Percentiles rank a stretch among this genome's conserved stretches.
Conservation (phyloP, 139 green algal genomes). For the Asterochloris erici region DNA sequence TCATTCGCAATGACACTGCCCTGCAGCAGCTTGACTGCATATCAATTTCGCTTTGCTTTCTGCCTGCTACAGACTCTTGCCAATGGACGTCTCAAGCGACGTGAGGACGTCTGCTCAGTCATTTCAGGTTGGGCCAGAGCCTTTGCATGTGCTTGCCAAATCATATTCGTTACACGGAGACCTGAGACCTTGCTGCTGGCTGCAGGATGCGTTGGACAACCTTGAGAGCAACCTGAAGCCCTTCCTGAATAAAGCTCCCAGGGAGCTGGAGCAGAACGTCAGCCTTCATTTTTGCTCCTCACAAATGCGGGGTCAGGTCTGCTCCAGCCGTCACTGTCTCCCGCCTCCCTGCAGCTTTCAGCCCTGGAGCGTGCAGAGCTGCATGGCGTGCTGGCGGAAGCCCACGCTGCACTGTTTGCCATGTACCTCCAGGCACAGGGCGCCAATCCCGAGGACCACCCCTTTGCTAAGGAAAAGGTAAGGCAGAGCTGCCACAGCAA, state of each 20-base stretch:
- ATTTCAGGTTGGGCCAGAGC: no score
- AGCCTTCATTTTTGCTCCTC: background rate
- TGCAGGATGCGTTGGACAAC: background rate
- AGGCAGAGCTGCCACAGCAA: background rate
- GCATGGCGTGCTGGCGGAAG: background rate
- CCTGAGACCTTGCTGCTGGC: no score
- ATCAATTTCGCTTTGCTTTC: no score
- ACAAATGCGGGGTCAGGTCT: background rate
- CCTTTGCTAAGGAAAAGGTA: slow-evolving; percentile 6
- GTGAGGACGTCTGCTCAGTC: no score
- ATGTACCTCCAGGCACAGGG: slow-evolving; percentile 5
- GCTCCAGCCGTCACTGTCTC: background rate
- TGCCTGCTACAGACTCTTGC: no score
- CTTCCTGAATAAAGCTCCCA: background rate
- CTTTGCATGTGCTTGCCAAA: no score
- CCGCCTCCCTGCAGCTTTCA: background rate
- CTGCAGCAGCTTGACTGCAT: no score
- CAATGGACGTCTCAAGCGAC: no score
- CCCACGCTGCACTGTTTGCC: background rate
- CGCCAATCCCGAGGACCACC: background rate
- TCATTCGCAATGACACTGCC: no score
- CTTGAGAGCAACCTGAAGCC: background rate
- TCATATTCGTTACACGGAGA: no score
- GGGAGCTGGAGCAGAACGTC: background rate
- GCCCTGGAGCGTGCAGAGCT: slow-evolving; percentile 4